Evolutionary conservation across 2,329 filamentous ascomycete species (phyloP), one percentile per base, ranked within the genome.

Genomic region (Xylariaceae sp.): DNA sequence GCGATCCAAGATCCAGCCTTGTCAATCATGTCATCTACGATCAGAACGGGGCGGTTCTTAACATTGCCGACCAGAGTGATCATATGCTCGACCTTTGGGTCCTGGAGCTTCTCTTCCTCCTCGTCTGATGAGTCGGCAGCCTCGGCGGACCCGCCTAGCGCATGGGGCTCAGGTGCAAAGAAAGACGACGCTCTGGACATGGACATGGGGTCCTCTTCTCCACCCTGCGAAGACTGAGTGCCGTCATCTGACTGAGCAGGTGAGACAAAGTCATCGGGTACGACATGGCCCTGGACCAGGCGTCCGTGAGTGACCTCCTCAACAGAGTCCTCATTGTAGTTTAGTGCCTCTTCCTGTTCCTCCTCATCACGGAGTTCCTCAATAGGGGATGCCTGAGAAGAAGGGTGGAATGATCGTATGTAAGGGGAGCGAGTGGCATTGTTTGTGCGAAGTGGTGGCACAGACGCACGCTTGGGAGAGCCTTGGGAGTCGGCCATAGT

Each of bases 1-100:
- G 92, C 92, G 56, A 98, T 94, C 93, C 93, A 98, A 6, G 89
- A 95, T 12, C 86, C 88, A 8, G 90, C 84, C 71, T 95, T 96
- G 71, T 98, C 93, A 61, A 98, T 96, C 87, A 98, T 97, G 65
- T 98, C 93, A 65, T 98, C 93, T 40, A 98, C 87, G 50, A 98
- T 90, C 64, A 98, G 86, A 43, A 97, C 93, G 0, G 88, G 85
- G 47, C 88, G 82, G 63, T 88, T 83, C 62, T 83, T 86, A 49
- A 98, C 93, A 59, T 97, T 88, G 49, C 93, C 93, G 12, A 98
- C 93, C n/a, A 98, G 76, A 0, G 93, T 98, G 58, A 98, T 94
- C 73, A 92, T 95, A 62, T 91, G 90, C 70, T 98, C 93, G 19
- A 92, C 75, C 49, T 85, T 83, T 10, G 85, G 82, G 55, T 92